Evolutionary conservation across 495 filamentous ascomycete genomes (phyloP), one percentile per base, ranked within the genome.

Genomic region (Terfezia claveryi): DNA sequence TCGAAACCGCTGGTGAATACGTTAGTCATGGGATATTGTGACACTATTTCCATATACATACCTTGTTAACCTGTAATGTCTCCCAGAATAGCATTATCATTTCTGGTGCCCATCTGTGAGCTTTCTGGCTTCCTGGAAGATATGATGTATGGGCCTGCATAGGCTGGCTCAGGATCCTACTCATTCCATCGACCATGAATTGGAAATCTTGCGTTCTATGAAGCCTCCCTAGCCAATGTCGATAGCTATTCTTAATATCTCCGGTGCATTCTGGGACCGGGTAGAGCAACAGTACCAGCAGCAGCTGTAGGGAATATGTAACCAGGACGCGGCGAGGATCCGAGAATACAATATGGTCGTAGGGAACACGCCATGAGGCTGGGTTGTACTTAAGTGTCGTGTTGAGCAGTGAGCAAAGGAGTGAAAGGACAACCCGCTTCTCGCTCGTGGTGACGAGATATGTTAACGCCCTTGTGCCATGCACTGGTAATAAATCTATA

Each of bases 31-130:
- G 2, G 12, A 49, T 37, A 4, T 14, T 20, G 8, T 44, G 12
- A 2, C n/a, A 50, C n/a, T 1, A 10, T 20, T 12, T 9, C 12
- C 10, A 23, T 17, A 10, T 23, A 51, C 49, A 46, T 60, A 55
- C 61, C 51, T 93, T 96, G 68, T 99, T 99, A 74, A 89, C 95
- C 67, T 99, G 91, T 32, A 93, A 75, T 8, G 84, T 77, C 69
- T 99, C 91, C 91, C 91, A 99, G 66, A 95, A 99, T 2, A 99
- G 76, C 74, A 96, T 87, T 38, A 96, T 78, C 72, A 94, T 94
- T 68, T 99, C 91, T 8, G 92, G 87, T 2, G 87, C 85, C 74
- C 88, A 94, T 68, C 83, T 85, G 55, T 87, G 69, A 0, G 81
- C 76, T 55, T 79, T 76, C 60, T 93, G 85, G 51, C 81, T 84